Base-by-base conservation (phyloP, 2,329 filamentous ascomycete species). In the Penicillium concentricum region DNA sequence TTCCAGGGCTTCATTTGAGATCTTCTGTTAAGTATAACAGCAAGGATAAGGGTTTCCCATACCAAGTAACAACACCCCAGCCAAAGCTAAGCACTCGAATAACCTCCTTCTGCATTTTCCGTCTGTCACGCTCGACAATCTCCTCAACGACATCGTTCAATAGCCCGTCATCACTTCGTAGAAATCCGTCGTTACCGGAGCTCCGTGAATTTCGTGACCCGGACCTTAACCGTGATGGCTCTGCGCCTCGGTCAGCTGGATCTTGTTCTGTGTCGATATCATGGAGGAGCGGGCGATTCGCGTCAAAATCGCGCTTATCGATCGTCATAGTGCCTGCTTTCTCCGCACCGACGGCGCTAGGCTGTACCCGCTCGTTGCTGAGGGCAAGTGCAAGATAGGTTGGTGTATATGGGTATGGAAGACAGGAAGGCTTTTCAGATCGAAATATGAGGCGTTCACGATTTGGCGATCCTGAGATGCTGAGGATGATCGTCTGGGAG, bases 21-120 rank as follows among this genome's bases (percentile, higher is more conserved):
- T 42, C 1, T 7, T 34, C n/a, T 26, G 5, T 2, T 20, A 20
- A 1, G 3, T 30, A 38, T 42, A 9, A 24, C 2, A 28, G 22
- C 32, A 28, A 16, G 20, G 12, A 5, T 13, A 51, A 18, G 34
- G 20, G 18, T 1, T n/a, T 39, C 37, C 48, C 73, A 58, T 71
- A 81, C 79, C 84, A 86, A 68, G 79, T 84, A 58, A 87, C 70
- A 53, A 87, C 77, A 35, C 84, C 84, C 81, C 82, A 86, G 30
- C 73, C 74, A 69, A 87, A 87, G 70, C 82, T 84, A 56, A 79
- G 67, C 60, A 84, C 81, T 53, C 84, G 78, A 4, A 80, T 67
- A 8, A 81, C 71, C 62, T 84, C 77, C 62, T 76, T 79, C 60
- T 79, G 79, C 76, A 87, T 78, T 61, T 74, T 79, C 64, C 73